Evolutionary conservation across 1,284 basidiomycete species (phyloP).

Genomic region (Erythrobasidium hasegawianum): DNA sequence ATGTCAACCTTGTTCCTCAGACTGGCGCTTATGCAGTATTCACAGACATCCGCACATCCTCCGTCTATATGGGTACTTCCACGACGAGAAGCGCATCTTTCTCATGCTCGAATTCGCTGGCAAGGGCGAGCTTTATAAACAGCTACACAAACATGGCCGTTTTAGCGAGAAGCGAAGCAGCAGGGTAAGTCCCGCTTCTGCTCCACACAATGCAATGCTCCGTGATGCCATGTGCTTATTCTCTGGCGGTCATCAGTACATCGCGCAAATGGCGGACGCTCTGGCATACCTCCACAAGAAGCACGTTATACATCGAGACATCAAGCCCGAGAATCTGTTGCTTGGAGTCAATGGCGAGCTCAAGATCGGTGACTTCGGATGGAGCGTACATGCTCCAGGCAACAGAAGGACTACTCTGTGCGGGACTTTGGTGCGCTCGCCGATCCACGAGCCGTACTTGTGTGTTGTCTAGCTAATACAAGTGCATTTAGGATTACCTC

Average conservation of each 20-base stretch:
- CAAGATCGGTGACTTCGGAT: constrained; percentile 98
- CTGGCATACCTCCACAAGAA: constrained; percentile 88
- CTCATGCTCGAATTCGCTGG: constrained; percentile 95
- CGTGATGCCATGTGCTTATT: too few species aligned
- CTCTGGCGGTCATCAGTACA: too few species aligned
- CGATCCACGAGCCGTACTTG: too few species aligned
- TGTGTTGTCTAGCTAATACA: too few species aligned
- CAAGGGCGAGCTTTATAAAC: constrained; percentile 93
- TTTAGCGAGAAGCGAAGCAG: constrained; percentile 84
- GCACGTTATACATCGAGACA: constrained; percentile 97
- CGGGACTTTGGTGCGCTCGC: constrained; percentile 24
- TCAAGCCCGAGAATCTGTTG: constrained; percentile 96
- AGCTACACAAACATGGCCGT: constrained; percentile 75
- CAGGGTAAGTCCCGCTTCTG: constrained; percentile 50
- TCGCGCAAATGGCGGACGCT: constrained; percentile 98
- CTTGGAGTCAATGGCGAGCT: constrained; percentile 93
- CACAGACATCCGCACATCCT: constrained; percentile 95
- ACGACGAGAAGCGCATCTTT: constrained; percentile 97
- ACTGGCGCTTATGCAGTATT: too few species aligned
- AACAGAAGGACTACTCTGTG: constrained; percentile 55
- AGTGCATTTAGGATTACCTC: constrained; percentile 86
- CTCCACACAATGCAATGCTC: too few species aligned
- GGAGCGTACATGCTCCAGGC: constrained; percentile 96
- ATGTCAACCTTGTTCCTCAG: too few species aligned
- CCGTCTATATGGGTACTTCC: constrained; percentile 92